Evolutionary conservation across 257 asterid genomes (phyloP).

Genomic region (Cruciata laevipes): DNA sequence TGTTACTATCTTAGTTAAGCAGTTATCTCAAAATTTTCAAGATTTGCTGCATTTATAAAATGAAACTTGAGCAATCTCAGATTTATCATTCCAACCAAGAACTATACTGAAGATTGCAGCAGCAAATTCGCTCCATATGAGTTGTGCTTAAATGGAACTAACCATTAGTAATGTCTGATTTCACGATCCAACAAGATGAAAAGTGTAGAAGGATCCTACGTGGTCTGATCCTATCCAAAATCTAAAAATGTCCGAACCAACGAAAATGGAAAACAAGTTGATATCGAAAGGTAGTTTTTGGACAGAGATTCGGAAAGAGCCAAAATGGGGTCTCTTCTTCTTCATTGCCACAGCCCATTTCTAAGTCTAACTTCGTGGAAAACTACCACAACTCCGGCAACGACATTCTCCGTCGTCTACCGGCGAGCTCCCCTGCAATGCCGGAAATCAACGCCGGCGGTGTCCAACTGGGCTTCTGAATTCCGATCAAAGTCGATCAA

Average conservation of each 20-base stretch:
- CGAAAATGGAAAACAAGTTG: neutral
- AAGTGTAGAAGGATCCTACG: neutral
- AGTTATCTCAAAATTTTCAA: neutral
- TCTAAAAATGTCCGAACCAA: neutral
- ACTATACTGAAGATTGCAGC: neutral
- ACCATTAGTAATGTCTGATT: too few relatives aligned
- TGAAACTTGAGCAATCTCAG: neutral
- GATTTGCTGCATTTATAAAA: neutral
- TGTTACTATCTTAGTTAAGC: neutral
- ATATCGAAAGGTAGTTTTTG: neutral
- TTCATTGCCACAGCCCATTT: conserved; percentile 6
- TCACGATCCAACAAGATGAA: too few relatives aligned
- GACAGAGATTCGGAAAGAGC: neutral
- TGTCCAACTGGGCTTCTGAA: conserved; percentile 32
- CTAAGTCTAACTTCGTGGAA: conserved; percentile 19
- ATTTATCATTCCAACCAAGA: neutral
- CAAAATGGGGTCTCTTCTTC: conserved; percentile 45
- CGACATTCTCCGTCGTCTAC: conserved; percentile 10
- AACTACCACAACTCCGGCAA: neutral
- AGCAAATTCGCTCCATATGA: too few relatives aligned
- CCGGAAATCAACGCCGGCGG: conserved; percentile 15
- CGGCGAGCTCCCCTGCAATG: conserved; percentile 8
- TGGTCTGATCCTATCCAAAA: conserved; percentile 2
- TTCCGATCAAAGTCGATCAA: conserved; percentile 45
- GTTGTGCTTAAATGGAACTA: too few relatives aligned